Evolutionary conservation across 2,329 filamentous ascomycete genomes (phyloP).

Genomic region (Sclerotinia subarctica): DNA sequence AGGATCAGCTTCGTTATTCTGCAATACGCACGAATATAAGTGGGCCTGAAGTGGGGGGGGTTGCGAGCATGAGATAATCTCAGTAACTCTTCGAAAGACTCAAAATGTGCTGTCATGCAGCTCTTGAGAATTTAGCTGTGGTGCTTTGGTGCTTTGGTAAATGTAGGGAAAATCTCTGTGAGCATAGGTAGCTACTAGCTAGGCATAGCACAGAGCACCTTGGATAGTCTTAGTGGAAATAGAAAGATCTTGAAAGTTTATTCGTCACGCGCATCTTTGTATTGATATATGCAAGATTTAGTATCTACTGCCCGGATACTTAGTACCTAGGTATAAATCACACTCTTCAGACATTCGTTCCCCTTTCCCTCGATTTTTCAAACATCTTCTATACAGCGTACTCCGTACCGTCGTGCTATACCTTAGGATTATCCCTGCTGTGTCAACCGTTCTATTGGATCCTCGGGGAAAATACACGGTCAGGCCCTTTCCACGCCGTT

Average conservation of each 20-base stretch:
- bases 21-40: neutral
- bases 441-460: constrained; percentile 18
- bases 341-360: neutral
- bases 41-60: neutral
- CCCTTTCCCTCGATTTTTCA: neutral
- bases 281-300: neutral
- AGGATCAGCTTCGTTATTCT: constrained; percentile 1
- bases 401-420: neutral
- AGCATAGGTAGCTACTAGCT: too few relatives aligned
- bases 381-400: neutral
- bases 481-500: constrained; percentile 10
- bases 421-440: constrained; percentile 1
- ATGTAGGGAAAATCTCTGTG: neutral
- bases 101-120: constrained; percentile 2
- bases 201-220: neutral
- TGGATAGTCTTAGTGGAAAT: neutral
- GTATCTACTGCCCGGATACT: too few relatives aligned
- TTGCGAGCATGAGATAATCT: constrained; percentile 9
- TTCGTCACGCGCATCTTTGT: neutral
- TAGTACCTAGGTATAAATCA: too few relatives aligned
- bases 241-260: neutral
- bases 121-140: neutral
- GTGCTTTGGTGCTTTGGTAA: neutral
- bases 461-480: constrained; percentile 3
- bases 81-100: neutral